Base-by-base conservation (phyloP, 805 yeast genomes). In the Priceomyces castillae region DNA sequence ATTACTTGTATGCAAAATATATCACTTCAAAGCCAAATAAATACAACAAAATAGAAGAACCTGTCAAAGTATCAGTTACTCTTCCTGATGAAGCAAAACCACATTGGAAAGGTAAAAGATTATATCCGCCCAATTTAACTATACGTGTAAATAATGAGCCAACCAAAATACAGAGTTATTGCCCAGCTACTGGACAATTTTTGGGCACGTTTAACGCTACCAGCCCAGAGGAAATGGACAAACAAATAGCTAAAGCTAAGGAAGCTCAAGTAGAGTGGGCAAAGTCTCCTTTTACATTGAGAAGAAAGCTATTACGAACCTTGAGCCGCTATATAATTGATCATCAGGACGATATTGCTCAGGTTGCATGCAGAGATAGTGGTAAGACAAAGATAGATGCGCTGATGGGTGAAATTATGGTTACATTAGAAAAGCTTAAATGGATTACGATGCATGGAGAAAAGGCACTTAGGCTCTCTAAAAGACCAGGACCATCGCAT, bases 321-420 rank as follows among this genome's bases (percentile, higher is more conserved):
- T 71, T 94, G 42, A 76, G 79, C 49, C 77, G 83, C 45, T 90
- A 76, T 61, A 79, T 94, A 42, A 62, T 86, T 41, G 82, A 81
- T 39, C 82, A 94, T 62, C 99, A 94, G 62, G 90, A 84, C 43
- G 80, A 82, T 40, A 78, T 94, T 38, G 96, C 96, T 2, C 74
- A 95, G 37, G 85, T 94, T 7, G 97, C 98, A 0, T 94, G 98
- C 61, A 75, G 99, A 51, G 99, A 94, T 58, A 85, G 96, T 15
- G 99, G 99, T 23, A 94, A 94, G 61, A 90, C 98, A 1, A 84
- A 86, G 83, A 71, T 94, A 34, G 98, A 94, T 67, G 98, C 98
- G 2, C 83, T 94, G 37, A 84, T 88, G 90, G 97, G 97, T 40
- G 97, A 92, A 65, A 88, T 94, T 38, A 77, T 94, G 80, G 98